A percentile compares a stretch with the other conserved stretches of the same genome.
Evolutionary conservation across 805 yeast genomes (phyloP).

Genomic region (Cyberlindnera maritima): DNA sequence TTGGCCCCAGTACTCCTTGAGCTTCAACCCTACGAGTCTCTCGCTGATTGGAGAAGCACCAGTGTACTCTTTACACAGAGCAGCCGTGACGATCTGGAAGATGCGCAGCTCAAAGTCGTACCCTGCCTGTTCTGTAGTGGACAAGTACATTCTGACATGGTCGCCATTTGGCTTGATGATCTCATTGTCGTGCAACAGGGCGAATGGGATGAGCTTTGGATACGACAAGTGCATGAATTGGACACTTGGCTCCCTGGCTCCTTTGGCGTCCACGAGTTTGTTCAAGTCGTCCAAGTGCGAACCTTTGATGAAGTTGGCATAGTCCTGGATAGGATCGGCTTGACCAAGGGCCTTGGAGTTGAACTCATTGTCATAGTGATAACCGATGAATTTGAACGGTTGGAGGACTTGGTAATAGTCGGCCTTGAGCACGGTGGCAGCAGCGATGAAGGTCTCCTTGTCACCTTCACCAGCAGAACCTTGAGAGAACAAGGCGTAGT

Average conservation of each 20-base stretch:
- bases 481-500: conserved; percentile 57
- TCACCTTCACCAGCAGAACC: conserved; percentile 78
- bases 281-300: conserved; percentile 18
- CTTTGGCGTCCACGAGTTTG: conserved; percentile 15
- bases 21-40: conserved; percentile 26
- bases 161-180: conserved; percentile 22
- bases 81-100: conserved; percentile 37
- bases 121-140: conserved; percentile 25
- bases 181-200: conserved; percentile 27
- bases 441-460: conserved; percentile 65
- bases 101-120: conserved; percentile 40
- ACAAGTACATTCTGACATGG: conserved; percentile 34
- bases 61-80: conserved; percentile 32
- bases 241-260: conserved; percentile 20
- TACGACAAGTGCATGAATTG: conserved; percentile 59
- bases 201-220: conserved; percentile 45
- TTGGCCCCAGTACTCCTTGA: conserved; percentile 30
- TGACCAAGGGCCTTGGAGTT: conserved; percentile 43
- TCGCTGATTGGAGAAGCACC: conserved; percentile 24
- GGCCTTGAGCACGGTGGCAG: conserved; percentile 47
- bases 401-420: conserved; percentile 46
- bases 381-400: conserved; percentile 36
- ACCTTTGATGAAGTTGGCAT: conserved; percentile 23
- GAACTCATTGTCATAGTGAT: conserved; percentile 23
- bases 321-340: conserved; percentile 35